Evolutionary conservation across 345 rosid species (phyloP).

Genomic region (Psidium guajava): DNA sequence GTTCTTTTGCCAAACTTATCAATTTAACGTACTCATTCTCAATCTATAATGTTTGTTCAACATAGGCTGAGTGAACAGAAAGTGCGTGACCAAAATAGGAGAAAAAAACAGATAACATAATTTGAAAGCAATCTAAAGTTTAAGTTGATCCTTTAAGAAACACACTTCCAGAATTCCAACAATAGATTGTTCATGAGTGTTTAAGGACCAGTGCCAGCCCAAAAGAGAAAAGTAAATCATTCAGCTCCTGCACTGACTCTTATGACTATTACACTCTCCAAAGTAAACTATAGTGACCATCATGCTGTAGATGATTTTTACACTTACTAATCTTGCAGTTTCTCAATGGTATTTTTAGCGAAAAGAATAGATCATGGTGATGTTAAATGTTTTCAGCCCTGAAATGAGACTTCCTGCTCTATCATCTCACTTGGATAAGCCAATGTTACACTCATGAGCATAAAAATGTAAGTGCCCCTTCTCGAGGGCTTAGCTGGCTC

Average conservation of each 20-base stretch:
- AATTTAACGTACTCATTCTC: background rate
- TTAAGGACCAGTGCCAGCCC: background rate
- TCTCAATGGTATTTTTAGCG: background rate
- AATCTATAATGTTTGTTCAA: background rate
- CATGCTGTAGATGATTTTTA: background rate
- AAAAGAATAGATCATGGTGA: background rate
- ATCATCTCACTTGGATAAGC: background rate
- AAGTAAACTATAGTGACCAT: background rate
- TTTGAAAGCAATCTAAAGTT: background rate
- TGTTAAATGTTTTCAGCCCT: background rate
- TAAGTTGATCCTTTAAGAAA: background rate
- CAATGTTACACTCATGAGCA: background rate
- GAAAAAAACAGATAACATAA: background rate
- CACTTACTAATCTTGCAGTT: background rate
- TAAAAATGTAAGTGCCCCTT: background rate
- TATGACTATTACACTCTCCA: background rate
- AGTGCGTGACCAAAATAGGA: background rate
- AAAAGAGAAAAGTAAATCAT: background rate
- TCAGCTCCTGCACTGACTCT: background rate
- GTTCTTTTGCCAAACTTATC: background rate
- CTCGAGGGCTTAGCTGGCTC: background rate
- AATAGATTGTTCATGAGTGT: background rate
- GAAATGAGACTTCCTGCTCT: background rate
- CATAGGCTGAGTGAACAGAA: background rate
- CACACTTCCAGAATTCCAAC: background rate